Percentiles rank a stretch among this genome's conserved stretches.
Evolutionary conservation across 2,329 filamentous ascomycete genomes (phyloP).

Genomic region (Alternaria atra): DNA sequence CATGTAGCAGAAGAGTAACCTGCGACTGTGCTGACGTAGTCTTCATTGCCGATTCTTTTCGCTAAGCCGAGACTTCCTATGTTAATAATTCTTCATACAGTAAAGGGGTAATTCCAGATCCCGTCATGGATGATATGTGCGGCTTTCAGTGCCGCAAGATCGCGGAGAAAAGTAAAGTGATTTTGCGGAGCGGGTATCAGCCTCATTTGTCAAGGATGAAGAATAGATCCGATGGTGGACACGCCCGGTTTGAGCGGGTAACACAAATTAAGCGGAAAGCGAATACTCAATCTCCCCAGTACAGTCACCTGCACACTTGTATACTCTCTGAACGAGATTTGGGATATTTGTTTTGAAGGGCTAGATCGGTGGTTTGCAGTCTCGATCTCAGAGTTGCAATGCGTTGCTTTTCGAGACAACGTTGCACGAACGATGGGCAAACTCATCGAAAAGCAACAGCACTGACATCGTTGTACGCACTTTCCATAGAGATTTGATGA

Average conservation of each 20-base stretch:
- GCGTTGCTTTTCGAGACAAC: neutral
- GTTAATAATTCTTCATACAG: neutral
- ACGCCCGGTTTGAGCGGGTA: conserved; percentile 23
- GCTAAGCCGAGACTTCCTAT: neutral
- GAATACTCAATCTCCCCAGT: conserved; percentile 4
- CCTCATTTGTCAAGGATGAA: conserved; percentile 19
- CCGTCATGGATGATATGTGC: conserved; percentile 12
- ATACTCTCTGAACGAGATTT: neutral
- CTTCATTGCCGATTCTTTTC: neutral
- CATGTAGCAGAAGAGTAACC: conserved; percentile 7
- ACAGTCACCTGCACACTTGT: neutral
- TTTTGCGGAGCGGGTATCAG: conserved; percentile 19
- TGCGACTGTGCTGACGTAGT: conserved; percentile 13
- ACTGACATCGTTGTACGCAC: conserved; percentile 7
- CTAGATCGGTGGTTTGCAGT: neutral
- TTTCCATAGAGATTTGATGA: conserved; percentile 25
- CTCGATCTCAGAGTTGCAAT: neutral
- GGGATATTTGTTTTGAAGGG: neutral
- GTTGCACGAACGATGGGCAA: conserved; percentile 23
- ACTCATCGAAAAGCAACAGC: conserved; percentile 5
- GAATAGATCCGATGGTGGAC: conserved; percentile 21
- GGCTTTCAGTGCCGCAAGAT: conserved; percentile 10
- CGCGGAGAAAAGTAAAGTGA: conserved; percentile 16
- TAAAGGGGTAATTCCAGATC: conserved; percentile 2
- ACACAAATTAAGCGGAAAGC: conserved; percentile 18